These are phyloP conservation scores for Coniochaeta hoffmannii DNA, from an alignment of 2,329 filamentous ascomycete species.

Conservation along the genomic window DNA sequence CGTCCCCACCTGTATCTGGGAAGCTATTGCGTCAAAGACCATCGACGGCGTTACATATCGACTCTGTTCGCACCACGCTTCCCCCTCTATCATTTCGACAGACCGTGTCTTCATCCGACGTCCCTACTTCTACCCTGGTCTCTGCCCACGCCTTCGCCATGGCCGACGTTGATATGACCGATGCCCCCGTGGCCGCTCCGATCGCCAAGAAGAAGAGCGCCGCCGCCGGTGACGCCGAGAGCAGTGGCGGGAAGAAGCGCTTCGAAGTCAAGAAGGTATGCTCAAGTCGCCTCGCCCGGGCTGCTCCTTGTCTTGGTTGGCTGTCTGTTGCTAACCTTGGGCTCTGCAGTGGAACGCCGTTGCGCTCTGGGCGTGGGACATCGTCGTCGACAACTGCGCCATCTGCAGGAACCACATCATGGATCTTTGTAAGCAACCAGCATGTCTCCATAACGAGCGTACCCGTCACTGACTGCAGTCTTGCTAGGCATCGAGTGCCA, in stretches of 20 bases:
- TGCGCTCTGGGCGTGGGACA: slow-evolving; percentile 98
- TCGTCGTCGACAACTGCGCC: slow-evolving; percentile 98
- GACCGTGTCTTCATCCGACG: too few species aligned
- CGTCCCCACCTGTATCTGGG: not conserved
- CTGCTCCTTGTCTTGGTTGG: not conserved
- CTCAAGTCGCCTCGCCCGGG: not conserved
- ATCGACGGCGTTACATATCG: not conserved
- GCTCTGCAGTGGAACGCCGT: slow-evolving; percentile 88
- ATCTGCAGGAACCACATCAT: slow-evolving; percentile 99
- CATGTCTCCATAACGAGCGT: not conserved
- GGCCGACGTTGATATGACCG: slow-evolving; percentile 96
- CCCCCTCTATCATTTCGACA: too few species aligned
- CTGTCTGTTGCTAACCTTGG: not conserved
- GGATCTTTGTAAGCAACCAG: slow-evolving; percentile 70
- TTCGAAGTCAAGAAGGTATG: slow-evolving; percentile 98
- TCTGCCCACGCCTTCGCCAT: slow-evolving; percentile 38
- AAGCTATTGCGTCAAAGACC: not conserved
- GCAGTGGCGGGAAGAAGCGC: slow-evolving; percentile 72
- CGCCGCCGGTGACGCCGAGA: slow-evolving; percentile 34
- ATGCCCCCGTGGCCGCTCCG: slow-evolving; percentile 54
- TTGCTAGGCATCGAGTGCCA: slow-evolving; percentile 86
- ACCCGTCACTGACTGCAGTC: not conserved
- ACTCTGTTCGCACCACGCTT: not conserved
- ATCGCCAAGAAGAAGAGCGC: slow-evolving; percentile 42
- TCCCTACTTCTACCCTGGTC: too few species aligned